Evolutionary conservation across 1,284 basidiomycete genomes (phyloP).

Genomic region (Volvariella volvacea): DNA sequence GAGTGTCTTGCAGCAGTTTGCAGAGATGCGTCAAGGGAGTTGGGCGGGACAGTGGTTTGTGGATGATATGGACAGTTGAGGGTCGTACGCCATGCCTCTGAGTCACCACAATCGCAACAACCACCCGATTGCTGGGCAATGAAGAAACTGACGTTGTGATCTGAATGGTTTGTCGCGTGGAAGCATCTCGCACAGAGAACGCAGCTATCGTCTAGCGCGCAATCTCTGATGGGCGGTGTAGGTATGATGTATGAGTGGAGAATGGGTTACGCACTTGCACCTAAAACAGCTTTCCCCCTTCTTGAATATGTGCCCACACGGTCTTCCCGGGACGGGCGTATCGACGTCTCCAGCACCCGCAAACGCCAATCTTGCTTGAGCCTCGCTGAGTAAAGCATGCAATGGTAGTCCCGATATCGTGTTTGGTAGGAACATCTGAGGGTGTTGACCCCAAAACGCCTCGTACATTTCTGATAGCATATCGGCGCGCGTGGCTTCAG

Average conservation of each 20-base stretch:
- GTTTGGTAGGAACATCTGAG: constrained; percentile 61
- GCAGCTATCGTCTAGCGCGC: constrained; percentile 81
- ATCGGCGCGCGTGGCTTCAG: constrained; percentile 62
- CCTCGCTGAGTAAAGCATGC: constrained; percentile 57
- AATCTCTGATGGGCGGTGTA: constrained; percentile 58
- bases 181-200: constrained; percentile 88
- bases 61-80: constrained; percentile 73
- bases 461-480: constrained; percentile 74
- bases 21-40: constrained; percentile 27
- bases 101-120: constrained; percentile 90
- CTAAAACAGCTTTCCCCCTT: constrained; percentile 85
- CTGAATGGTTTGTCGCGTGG: constrained; percentile 73
- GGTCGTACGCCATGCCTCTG: constrained; percentile 72
- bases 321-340: constrained; percentile 53
- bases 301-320: constrained; percentile 74
- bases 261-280: constrained; percentile 68
- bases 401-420: constrained; percentile 54
- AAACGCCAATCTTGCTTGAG: constrained; percentile 52
- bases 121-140: constrained; percentile 86
- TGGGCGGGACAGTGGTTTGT: constrained; percentile 21
- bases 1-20: constrained; percentile 22
- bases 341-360: constrained; percentile 50
- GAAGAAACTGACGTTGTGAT: constrained; percentile 88
- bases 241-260: constrained; percentile 7
- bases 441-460: constrained; percentile 71